Evolutionary conservation across 495 filamentous ascomycete species (phyloP), one percentile per base, ranked within the genome.

Genomic region (Lichenothelia convexa): DNA sequence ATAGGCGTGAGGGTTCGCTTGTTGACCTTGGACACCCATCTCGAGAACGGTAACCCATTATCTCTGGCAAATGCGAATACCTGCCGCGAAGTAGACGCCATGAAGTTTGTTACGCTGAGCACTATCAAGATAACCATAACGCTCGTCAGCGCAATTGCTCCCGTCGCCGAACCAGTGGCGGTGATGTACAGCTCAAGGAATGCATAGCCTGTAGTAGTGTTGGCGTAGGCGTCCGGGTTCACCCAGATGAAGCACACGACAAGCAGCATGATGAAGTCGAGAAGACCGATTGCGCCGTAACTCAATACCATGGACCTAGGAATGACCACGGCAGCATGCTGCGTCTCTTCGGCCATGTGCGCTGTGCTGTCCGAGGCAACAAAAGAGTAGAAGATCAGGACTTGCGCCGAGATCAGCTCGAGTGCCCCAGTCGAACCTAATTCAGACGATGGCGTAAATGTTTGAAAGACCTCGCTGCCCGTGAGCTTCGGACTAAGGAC

Each of bases 271-370:
- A 47, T 11, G 33, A 47, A 37, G 18, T 12, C 26, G 13, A 33
- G 9, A 20, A 44, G 9, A 12, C 41, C 45, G 17, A 29, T 41
- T 36, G 44, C 30, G 32, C 40, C 3, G 24, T 44, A 44, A 33
- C 35, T 34, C n/a, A 11, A 20, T 9, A 45, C 18, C 41, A 47
- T 44, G 31, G 26, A 20, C 29, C 24, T 35, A 2, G 45, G 45
- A 24, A 47, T 31, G 29, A 44, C 29, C 11, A 26, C 18, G 3
- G 41, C 33, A 11, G 45, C 45, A 26, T 47, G 18, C 27, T 32
- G 3, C 11, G 42, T 44, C 29, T 47, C 45, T 26, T 47, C 45
- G 3, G 45, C 45, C 42, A 47, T 44, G 36, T 47, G 45, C 8
- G 41, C 44, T 3, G 44, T 40, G 7, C 22, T 29, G 22, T 46